phyloP scores from a whole-genome alignment of 2,329 filamentous ascomycete genomes.

The Colletotrichum sp. region DNA sequence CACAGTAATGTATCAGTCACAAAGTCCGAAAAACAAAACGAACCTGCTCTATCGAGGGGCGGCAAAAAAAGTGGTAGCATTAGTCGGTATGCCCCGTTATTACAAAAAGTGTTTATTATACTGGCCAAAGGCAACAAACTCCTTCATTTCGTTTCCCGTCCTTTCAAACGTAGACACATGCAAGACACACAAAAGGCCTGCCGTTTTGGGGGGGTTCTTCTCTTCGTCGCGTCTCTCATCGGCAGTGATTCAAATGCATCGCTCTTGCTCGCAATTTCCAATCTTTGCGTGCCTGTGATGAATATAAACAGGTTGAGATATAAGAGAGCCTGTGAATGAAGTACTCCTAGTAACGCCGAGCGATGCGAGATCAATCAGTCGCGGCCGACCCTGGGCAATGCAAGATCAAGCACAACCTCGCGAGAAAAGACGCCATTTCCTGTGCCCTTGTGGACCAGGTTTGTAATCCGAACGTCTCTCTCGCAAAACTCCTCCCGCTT shows the following conservation, averaged over 20 bases:
- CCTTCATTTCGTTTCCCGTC: neutral
- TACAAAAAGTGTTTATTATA: neutral
- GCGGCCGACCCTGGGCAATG: neutral
- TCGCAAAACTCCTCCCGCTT: neutral
- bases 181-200: neutral
- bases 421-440: neutral
- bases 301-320: neutral
- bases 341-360: slow-evolving; percentile 2
- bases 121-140: neutral
- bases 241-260: neutral
- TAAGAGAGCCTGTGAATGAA: neutral
- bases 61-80: neutral
- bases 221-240: neutral
- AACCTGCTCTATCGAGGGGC: neutral
- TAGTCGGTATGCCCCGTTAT: neutral
- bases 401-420: neutral
- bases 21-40: neutral
- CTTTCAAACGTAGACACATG: neutral
- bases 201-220: neutral
- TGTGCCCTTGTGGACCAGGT: neutral
- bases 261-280: neutral
- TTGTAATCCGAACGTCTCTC: neutral
- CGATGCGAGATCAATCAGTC: neutral
- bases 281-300: neutral
- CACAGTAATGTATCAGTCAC: neutral